A percentile compares a stretch with the other conserved stretches of the same genome.
Evolutionary conservation across 768 basidiomycete genomes (phyloP).

Genomic region (Collybia nuda): DNA sequence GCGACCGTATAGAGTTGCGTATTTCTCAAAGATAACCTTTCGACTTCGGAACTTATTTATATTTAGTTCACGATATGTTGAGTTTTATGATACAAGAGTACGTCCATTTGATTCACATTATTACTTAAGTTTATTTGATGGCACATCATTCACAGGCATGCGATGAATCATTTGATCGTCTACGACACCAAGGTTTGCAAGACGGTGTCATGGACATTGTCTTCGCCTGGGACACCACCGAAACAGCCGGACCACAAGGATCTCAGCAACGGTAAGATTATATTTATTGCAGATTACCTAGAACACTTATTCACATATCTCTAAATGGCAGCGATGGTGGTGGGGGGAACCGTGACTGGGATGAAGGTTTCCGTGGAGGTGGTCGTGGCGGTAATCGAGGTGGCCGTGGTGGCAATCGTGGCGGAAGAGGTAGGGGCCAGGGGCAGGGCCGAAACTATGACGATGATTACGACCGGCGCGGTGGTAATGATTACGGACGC

Average conservation of each 20-base stretch:
- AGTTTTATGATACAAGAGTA: slow-evolving; percentile 89
- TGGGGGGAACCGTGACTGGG: slow-evolving; percentile 27
- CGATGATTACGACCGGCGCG: slow-evolving; percentile 49
- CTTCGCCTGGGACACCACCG: slow-evolving; percentile 80
- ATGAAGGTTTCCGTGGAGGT: slow-evolving; percentile 34
- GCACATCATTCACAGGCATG: slow-evolving; percentile 49
- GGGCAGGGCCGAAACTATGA: slow-evolving; percentile 27
- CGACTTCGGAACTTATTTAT: not conserved
- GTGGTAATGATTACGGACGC: slow-evolving; percentile 44
- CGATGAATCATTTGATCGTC: slow-evolving; percentile 74
- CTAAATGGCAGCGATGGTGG: slow-evolving; percentile 31
- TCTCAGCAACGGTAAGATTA: slow-evolving; percentile 16
- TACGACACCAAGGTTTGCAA: slow-evolving; percentile 76
- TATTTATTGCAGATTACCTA: not conserved
- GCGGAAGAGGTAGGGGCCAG: slow-evolving; percentile 23
- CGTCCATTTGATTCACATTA: no score
- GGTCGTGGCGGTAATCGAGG: slow-evolving; percentile 41
- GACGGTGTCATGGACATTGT: slow-evolving; percentile 89
- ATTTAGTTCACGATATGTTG: slow-evolving; percentile 83
- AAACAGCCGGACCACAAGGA: slow-evolving; percentile 46
- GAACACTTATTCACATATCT: not conserved
- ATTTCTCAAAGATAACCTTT: not conserved
- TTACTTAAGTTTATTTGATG: slow-evolving; percentile 5
- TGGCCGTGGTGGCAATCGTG: slow-evolving; percentile 39
- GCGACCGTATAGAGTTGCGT: slow-evolving; percentile 60